Percentiles rank a stretch among this genome's conserved stretches.
These are phyloP conservation scores for Geosiphon pyriformis DNA, from an alignment of 192 early-diverging fungal species.

Conservation along the genomic window DNA sequence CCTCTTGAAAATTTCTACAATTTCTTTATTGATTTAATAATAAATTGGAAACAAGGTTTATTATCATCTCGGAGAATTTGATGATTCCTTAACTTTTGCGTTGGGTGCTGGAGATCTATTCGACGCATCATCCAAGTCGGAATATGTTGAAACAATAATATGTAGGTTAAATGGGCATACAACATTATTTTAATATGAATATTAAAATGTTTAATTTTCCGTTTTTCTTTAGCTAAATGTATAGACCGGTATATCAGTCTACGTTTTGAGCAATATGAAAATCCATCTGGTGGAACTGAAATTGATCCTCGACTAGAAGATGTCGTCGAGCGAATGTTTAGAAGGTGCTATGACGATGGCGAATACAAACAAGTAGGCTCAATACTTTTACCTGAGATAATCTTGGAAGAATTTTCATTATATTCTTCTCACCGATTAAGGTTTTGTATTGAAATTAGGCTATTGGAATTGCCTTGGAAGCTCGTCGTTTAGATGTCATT, in stretches of 20 bases:
- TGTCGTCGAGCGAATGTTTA: slow-evolving; percentile 94
- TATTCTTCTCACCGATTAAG: neutral
- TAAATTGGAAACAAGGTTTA: slow-evolving; percentile 67
- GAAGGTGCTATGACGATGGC: slow-evolving; percentile 77
- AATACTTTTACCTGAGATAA: neutral
- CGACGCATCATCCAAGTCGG: slow-evolving; percentile 70
- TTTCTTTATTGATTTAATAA: neutral
- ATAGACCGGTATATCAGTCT: slow-evolving; percentile 94
- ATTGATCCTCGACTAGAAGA: slow-evolving; percentile 79
- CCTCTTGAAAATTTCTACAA: neutral
- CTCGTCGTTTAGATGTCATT: slow-evolving; percentile 84
- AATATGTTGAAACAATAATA: slow-evolving; percentile 93
- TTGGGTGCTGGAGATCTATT: slow-evolving; percentile 89
- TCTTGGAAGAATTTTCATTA: neutral
- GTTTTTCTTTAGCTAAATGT: slow-evolving; percentile 60
- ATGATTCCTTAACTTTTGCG: slow-evolving; percentile 94
- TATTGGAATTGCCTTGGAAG: slow-evolving; percentile 93
- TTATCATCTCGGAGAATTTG: slow-evolving; percentile 93
- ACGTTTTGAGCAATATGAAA: slow-evolving; percentile 44
- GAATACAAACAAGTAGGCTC: slow-evolving; percentile 74
- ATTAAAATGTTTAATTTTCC: neutral
- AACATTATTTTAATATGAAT: neutral
- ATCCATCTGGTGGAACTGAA: slow-evolving; percentile 31
- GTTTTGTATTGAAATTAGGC: slow-evolving; percentile 43
- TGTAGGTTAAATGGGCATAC: slow-evolving; percentile 47